Conservation (phyloP, 1,284 basidiomycete genomes). For the Leccinum fuscescens region DNA sequence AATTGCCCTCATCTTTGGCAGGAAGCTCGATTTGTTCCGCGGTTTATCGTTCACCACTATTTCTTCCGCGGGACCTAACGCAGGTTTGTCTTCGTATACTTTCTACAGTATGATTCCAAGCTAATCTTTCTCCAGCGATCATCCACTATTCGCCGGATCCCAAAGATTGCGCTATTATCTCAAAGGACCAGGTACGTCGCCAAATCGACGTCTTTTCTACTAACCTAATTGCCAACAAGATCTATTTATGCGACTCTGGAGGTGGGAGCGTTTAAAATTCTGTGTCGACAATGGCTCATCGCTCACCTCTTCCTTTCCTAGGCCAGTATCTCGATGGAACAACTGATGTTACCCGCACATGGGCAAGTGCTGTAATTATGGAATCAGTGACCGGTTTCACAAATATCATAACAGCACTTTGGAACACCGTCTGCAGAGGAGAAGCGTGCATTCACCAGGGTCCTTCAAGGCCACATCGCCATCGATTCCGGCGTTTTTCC, state of each 20-base stretch:
- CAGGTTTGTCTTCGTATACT: constrained; percentile 49
- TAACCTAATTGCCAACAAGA: constrained; percentile 38
- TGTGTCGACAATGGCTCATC: background rate
- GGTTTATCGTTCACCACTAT: constrained; percentile 94
- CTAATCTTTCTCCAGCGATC: constrained; percentile 56
- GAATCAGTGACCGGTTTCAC: background rate
- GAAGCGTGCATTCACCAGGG: constrained; percentile 87
- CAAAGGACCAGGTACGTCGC: constrained; percentile 61
- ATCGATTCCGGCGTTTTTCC: constrained; percentile 89
- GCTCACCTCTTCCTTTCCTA: constrained; percentile 26
- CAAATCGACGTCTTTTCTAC: background rate
- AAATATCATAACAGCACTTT: constrained; percentile 66
- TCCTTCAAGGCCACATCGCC: constrained; percentile 94
- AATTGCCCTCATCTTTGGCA: constrained; percentile 21
- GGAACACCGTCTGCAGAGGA: constrained; percentile 82
- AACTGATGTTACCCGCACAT: constrained; percentile 91
- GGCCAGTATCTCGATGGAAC: constrained; percentile 92
- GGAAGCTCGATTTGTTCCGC: constrained; percentile 76
- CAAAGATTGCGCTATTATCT: constrained; percentile 72
- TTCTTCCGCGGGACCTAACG: constrained; percentile 86
- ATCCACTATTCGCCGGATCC: constrained; percentile 91
- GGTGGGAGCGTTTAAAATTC: constrained; percentile 40
- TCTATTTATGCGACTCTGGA: constrained; percentile 96
- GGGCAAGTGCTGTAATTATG: constrained; percentile 46
- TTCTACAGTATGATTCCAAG: background rate